These are phyloP conservation scores for Phytophthora pisi DNA, from an alignment of 352 stramenopile species.

Conservation along the genomic window DNA sequence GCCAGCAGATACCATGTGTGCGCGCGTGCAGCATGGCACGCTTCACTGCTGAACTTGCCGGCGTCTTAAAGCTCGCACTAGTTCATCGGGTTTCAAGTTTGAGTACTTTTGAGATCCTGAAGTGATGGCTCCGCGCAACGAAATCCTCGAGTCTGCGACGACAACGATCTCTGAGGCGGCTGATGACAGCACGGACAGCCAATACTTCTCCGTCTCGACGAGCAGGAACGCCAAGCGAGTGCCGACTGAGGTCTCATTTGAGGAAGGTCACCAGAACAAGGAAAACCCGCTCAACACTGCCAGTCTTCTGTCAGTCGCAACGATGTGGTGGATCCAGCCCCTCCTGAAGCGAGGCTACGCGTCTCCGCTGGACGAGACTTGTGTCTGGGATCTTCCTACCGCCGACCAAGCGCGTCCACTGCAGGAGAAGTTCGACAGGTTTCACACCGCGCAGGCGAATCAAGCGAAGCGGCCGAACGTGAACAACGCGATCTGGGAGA, in stretches of 20 bases:
- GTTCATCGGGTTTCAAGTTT: background rate
- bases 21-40: background rate
- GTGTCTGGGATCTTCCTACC: constrained; percentile 39
- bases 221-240: background rate
- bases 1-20: too few relatives aligned
- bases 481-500: constrained; percentile 37
- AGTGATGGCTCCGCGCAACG: background rate
- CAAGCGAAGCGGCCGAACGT: constrained; percentile 25
- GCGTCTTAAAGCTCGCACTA: background rate
- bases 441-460: constrained; percentile 14
- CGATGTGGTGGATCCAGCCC: constrained; percentile 50
- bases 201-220: background rate
- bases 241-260: background rate
- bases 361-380: constrained; percentile 32
- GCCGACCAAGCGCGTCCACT: constrained; percentile 37
- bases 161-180: background rate
- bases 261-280: background rate
- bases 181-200: background rate
- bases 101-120: too few relatives aligned
- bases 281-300: constrained; percentile 34
- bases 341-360: constrained; percentile 39
- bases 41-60: background rate
- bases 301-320: constrained; percentile 40
- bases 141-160: background rate
- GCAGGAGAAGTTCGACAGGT: constrained; percentile 39